Percentiles rank a stretch among this genome's conserved stretches.
These are phyloP conservation scores for Fusarium euwallaceae DNA, from an alignment of 2,329 filamentous ascomycete species.

Conservation along the genomic window DNA sequence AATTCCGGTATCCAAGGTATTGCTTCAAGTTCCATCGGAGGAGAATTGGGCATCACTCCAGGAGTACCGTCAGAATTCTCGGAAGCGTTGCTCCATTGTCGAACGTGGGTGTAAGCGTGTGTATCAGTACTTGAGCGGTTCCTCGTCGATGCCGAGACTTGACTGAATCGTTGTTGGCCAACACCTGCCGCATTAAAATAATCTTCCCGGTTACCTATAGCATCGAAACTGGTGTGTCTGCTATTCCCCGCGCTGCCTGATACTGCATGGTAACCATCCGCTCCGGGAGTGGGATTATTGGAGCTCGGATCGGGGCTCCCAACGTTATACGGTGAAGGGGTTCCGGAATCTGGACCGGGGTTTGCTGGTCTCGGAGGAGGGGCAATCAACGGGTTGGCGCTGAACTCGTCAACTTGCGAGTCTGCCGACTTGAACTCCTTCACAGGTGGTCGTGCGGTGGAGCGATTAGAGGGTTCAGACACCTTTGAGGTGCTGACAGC, in stretches of 20 bases:
- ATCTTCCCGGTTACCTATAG: slow-evolving; percentile 39
- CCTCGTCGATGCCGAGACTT: slow-evolving; percentile 40
- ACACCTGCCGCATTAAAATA: slow-evolving; percentile 47
- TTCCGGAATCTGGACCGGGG: slow-evolving; percentile 37
- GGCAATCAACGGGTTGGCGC: slow-evolving; percentile 57
- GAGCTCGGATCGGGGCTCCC: slow-evolving; percentile 48
- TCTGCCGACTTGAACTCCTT: slow-evolving; percentile 56
- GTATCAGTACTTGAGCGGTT: slow-evolving; percentile 56
- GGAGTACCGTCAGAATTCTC: slow-evolving; percentile 55
- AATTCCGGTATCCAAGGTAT: slow-evolving; percentile 54
- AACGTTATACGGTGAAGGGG: slow-evolving; percentile 34
- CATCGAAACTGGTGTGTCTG: slow-evolving; percentile 49
- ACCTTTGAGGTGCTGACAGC: slow-evolving; percentile 54
- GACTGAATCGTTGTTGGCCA: slow-evolving; percentile 33
- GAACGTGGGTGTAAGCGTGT: slow-evolving; percentile 53
- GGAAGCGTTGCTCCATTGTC: slow-evolving; percentile 60
- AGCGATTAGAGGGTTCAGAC: slow-evolving; percentile 47
- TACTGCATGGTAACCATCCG: slow-evolving; percentile 43
- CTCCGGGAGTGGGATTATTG: slow-evolving; percentile 44
- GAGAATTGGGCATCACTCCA: slow-evolving; percentile 37
- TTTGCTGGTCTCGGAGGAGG: slow-evolving; percentile 46
- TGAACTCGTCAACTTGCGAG: slow-evolving; percentile 59
- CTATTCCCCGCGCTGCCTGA: slow-evolving; percentile 42
- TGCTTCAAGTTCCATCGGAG: slow-evolving; percentile 54
- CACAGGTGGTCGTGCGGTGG: slow-evolving; percentile 52